These are phyloP conservation scores for Zygoascus ofunaensis DNA, from an alignment of 805 yeast species.

Conservation along the genomic window DNA sequence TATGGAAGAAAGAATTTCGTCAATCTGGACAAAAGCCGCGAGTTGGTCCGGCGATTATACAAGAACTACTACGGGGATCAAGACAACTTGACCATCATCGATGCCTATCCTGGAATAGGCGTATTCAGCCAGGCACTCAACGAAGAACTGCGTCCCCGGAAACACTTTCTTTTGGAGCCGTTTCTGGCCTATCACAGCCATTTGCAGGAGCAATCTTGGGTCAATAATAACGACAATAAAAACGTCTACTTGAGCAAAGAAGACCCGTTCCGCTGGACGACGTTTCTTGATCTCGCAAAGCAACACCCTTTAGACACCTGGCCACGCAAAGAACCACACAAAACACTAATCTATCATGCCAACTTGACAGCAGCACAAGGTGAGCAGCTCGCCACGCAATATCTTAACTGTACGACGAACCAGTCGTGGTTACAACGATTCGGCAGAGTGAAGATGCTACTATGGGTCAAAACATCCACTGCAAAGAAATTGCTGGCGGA, in stretches of 20 bases:
- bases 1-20: constrained; percentile 22
- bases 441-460: constrained; percentile 66
- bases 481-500: constrained; percentile 55
- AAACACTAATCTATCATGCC: constrained; percentile 49
- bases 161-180: constrained; percentile 55
- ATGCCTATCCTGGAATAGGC: constrained; percentile 40
- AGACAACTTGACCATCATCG: constrained; percentile 24
- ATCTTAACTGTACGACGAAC: constrained; percentile 58
- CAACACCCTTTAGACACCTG: constrained; percentile 35
- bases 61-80: constrained; percentile 24
- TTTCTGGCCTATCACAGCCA: constrained; percentile 27
- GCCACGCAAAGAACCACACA: constrained; percentile 36
- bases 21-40: constrained; percentile 21
- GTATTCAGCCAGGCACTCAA: constrained; percentile 56
- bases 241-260: constrained; percentile 22
- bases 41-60: constrained; percentile 38
- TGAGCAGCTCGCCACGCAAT: constrained; percentile 65
- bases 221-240: constrained; percentile 5
- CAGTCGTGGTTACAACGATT: constrained; percentile 66
- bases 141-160: constrained; percentile 48
- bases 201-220: constrained; percentile 9
- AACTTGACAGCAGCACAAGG: constrained; percentile 49
- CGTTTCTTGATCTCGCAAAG: constrained; percentile 41
- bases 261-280: constrained; percentile 63
- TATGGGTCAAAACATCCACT: constrained; percentile 54